phyloP scores from a whole-genome alignment of 164 flowering plant species.

The Echeveria elegans region DNA sequence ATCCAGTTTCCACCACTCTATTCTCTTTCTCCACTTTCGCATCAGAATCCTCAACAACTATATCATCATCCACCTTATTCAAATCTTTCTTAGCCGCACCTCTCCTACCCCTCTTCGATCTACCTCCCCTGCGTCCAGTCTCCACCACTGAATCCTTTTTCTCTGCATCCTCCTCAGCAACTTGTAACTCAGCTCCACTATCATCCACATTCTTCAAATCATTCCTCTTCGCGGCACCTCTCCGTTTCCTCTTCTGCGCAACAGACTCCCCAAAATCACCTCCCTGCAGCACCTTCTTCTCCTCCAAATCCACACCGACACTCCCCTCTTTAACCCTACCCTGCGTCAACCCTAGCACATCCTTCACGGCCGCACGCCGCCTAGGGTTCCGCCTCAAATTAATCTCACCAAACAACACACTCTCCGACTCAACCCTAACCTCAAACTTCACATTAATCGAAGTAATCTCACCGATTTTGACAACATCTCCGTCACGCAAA shows the following conservation, averaged over 20 bases:
- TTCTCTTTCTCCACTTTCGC: background rate
- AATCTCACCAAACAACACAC: background rate
- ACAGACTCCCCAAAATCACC: background rate
- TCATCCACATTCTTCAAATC: background rate
- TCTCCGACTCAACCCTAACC: background rate
- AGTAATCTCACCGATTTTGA: conserved; percentile 57
- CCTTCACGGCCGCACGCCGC: conserved; percentile 16
- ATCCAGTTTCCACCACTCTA: background rate
- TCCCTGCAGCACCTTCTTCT: conserved; percentile 1
- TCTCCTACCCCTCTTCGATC: no score
- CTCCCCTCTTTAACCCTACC: no score
- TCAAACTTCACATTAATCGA: conserved; percentile 31
- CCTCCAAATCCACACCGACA: conserved; percentile 1
- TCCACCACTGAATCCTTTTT: background rate
- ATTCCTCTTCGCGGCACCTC: background rate
- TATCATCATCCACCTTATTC: no score
- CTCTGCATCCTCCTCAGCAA: no score
- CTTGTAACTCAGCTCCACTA: no score
- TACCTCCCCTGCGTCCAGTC: no score
- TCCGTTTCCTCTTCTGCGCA: background rate
- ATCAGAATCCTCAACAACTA: background rate
- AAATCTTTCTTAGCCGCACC: no score
- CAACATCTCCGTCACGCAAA: conserved; percentile 34
- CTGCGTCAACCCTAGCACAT: no score
- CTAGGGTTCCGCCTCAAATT: conserved; percentile 25